Evolutionary conservation across 139 green algal genomes (phyloP), one percentile per base, ranked within the genome.

Genomic region (Tetraselmis chui): DNA sequence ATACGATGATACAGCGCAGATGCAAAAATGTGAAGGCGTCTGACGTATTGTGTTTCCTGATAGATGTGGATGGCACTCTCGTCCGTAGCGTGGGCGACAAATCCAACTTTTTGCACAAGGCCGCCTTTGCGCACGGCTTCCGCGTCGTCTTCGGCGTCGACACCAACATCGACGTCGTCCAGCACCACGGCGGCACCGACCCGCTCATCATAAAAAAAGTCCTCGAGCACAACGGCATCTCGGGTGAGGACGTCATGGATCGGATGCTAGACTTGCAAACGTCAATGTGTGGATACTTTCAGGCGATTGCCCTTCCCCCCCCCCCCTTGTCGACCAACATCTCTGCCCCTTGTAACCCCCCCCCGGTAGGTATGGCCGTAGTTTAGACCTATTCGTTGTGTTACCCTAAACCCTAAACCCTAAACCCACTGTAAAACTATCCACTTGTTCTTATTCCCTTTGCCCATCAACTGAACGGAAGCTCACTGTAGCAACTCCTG

Each of bases 61-160:
- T 90, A 58, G 91, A 95, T 78, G 86, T 95, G 0, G 91, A 95
- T 59, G 91, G 91, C 28, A 95, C 91, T 5, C 67, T 95, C 1
- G 89, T 94, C 28, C 76, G 83, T 1, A 79, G 75, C 0, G 77
- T 89, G 1, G 91, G 91, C 0, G 76, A 83, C 1, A 59, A 89
- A 1, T 84, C 91, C 59, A 95, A 95, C 83, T 88, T 85, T 26
- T 81, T 94, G 2, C 91, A 95, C 81, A 93, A 93, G 79, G 29
- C 88, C 28, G 88, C 90, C 0, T 94, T 93, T 74, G 59, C 84
- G 27, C 32, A 89, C 25, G 89, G 81, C 0, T 91, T 91, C 77
- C 80, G 84, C 31, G 29, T 84, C 1, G 79, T 93, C 23, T 94
- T 90, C n/a, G 81, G 85, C 2, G 2, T 94, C 1, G 80, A 93